These are phyloP conservation scores for Boletus semigastroideus DNA, from an alignment of 1,284 basidiomycete species.

Conservation along the genomic window DNA sequence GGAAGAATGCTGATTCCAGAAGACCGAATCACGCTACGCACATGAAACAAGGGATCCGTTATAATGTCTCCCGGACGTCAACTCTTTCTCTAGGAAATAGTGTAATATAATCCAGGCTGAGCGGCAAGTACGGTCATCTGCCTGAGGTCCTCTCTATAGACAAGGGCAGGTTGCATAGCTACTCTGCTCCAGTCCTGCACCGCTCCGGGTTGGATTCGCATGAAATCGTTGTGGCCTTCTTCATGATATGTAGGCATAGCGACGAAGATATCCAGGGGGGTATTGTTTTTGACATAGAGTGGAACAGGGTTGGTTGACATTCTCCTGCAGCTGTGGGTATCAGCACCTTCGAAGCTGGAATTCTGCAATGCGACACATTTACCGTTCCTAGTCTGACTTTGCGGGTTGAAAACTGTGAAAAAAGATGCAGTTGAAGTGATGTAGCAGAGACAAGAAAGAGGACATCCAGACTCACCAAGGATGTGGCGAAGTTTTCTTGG, in stretches of 20 bases:
- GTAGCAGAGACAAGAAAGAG: not conserved
- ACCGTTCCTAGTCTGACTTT: not conserved
- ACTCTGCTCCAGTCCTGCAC: not conserved
- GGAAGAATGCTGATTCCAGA: too few relatives aligned
- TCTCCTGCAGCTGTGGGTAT: not conserved
- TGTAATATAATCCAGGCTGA: too few relatives aligned
- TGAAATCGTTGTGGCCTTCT: not conserved
- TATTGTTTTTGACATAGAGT: not conserved
- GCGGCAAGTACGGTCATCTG: too few relatives aligned
- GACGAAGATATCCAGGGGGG: fast-evolving
- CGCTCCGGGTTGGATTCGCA: not conserved
- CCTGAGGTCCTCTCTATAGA: too few relatives aligned
- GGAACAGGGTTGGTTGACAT: not conserved
- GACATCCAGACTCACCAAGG: not conserved
- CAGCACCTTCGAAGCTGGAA: not conserved
- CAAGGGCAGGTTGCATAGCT: too few relatives aligned
- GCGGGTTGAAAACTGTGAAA: not conserved
- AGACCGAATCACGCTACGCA: too few relatives aligned
- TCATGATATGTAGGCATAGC: not conserved
- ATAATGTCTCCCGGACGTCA: too few relatives aligned
- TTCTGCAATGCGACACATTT: not conserved
- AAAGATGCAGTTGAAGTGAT: not conserved
- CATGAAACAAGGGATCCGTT: too few relatives aligned
- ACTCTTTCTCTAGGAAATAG: too few relatives aligned
- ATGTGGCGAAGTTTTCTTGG: not conserved